These are phyloP conservation scores for Paralagenidium karlingii DNA, from an alignment of 352 stramenopile genomes.

Conservation along the genomic window DNA sequence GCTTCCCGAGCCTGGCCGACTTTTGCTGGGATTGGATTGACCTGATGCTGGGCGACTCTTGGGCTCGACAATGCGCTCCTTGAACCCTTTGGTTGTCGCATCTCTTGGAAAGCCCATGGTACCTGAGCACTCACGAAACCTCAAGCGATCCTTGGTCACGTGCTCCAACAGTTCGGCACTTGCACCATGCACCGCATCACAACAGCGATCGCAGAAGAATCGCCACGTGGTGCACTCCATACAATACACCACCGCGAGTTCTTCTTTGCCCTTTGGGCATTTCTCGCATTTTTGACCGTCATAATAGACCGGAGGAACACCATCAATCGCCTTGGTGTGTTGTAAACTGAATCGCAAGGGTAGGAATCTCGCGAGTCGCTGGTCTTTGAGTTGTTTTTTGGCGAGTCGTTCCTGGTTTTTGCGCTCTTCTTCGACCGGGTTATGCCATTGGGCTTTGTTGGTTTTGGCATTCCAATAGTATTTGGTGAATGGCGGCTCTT, in stretches of 20 bases:
- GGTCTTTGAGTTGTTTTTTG: constrained; percentile 12
- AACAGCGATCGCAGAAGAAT: constrained; percentile 38
- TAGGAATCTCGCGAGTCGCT: constrained; percentile 20
- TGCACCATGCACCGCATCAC: constrained; percentile 22
- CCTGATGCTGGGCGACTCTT: too few species aligned
- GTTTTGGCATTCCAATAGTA: constrained; percentile 57
- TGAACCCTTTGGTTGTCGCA: too few species aligned
- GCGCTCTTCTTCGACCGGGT: constrained; percentile 31
- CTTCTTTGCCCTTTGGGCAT: background rate
- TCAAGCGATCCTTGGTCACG: constrained; percentile 15
- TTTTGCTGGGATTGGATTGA: too few species aligned
- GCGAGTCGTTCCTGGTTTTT: constrained; percentile 19
- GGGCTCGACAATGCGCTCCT: too few species aligned
- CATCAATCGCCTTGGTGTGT: background rate
- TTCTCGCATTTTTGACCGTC: background rate
- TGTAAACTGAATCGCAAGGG: constrained; percentile 27
- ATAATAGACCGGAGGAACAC: constrained; percentile 1
- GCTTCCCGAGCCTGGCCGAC: too few species aligned
- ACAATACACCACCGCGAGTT: constrained; percentile 17
- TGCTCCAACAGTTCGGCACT: constrained; percentile 15
- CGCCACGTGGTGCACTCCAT: constrained; percentile 14
- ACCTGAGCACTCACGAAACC: constrained; percentile 20
- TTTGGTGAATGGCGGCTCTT: constrained; percentile 39
- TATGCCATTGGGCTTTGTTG: constrained; percentile 37
- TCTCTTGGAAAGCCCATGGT: constrained; percentile 16